A percentile compares a stretch with the other conserved stretches of the same genome.
Evolutionary conservation across 2,329 filamentous ascomycete genomes (phyloP).

Genomic region (Emmonsia crescens): DNA sequence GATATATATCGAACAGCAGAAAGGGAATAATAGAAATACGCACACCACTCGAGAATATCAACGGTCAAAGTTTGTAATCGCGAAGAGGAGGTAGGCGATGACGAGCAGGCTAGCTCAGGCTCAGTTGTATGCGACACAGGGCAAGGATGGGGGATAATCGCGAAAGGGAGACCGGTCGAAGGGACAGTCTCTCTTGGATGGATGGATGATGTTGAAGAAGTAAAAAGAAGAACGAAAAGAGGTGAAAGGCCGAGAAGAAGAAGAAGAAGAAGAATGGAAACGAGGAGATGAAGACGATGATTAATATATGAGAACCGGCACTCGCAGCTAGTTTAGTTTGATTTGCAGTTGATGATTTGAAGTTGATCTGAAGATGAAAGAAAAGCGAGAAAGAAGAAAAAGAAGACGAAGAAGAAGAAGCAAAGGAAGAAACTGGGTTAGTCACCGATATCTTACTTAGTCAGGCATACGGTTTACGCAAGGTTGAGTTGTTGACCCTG

Average conservation of each 20-base stretch:
- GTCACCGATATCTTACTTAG: no score
- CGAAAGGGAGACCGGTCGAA: neutral
- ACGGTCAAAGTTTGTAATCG: neutral
- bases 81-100: neutral
- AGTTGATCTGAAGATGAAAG: neutral
- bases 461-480: no score
- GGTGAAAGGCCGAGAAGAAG: neutral
- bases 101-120: neutral
- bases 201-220: neutral
- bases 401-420: conserved; percentile 5
- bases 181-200: neutral
- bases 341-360: neutral
- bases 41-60: conserved; percentile 14
- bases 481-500: no score
- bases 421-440: conserved; percentile 2
- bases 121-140: neutral
- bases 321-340: neutral
- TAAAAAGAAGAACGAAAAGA: neutral
- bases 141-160: neutral
- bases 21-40: neutral
- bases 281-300: neutral
- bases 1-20: no score
- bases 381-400: neutral
- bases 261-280: neutral
- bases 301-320: neutral